phyloP scores from a whole-genome alignment of 176 grass and related monocot species.

The Aechmea fasciata region DNA sequence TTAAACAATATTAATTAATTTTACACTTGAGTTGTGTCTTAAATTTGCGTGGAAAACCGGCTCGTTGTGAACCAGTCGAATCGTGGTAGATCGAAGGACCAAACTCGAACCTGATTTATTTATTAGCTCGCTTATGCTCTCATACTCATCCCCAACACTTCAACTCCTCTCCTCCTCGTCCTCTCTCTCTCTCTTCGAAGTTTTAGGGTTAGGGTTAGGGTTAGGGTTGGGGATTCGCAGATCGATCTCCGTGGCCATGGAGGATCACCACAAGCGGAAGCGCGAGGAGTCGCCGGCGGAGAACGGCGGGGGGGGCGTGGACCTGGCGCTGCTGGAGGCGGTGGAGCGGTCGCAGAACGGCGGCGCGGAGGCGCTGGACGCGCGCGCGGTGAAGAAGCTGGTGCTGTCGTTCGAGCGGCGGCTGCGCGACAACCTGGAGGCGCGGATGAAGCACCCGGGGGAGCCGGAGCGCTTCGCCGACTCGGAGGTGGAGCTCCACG shows the following conservation, averaged over 20 bases:
- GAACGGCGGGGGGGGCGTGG: conserved; percentile 11
- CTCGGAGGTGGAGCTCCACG: conserved; percentile 76
- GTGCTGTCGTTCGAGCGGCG: conserved; percentile 81
- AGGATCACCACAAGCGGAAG: conserved; percentile 42
- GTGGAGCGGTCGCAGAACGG: conserved; percentile 23
- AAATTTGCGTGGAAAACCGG: too few species aligned
- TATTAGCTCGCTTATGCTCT: not conserved
- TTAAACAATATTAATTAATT: too few species aligned
- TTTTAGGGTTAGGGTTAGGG: not conserved
- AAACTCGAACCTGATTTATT: not conserved
- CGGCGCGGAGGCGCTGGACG: conserved; percentile 66
- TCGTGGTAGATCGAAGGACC: too few species aligned
- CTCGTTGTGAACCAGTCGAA: too few species aligned
- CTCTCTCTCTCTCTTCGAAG: not conserved
- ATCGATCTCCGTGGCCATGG: conserved; percentile 8
- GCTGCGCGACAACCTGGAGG: conserved; percentile 87
- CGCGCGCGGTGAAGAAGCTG: conserved; percentile 66
- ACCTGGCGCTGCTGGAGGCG: conserved; percentile 48
- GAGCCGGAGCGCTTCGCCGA: conserved; percentile 74
- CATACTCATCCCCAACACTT: not conserved
- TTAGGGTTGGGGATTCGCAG: conserved; percentile 8
- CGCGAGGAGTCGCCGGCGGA: conserved; percentile 19
- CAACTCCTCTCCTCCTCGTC: too few species aligned
- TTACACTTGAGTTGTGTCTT: too few species aligned
- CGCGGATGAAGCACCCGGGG: conserved; percentile 84